Evolutionary conservation across 148 eudicot genomes (phyloP).

Genomic region (Heliosperma pusillum): DNA sequence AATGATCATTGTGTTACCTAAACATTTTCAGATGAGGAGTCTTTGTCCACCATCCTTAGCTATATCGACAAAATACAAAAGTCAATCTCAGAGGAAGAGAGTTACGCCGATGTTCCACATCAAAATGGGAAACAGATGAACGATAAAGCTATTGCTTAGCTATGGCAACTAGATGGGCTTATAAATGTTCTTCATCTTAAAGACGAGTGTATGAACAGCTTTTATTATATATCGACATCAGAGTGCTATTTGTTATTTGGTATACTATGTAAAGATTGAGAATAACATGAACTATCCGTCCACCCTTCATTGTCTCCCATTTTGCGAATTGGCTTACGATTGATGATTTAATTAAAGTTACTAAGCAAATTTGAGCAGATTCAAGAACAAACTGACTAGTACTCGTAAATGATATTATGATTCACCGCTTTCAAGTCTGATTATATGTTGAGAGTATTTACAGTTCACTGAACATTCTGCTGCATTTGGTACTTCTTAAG

Average conservation of each 20-base stretch:
- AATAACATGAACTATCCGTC: neutral
- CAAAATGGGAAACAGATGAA: neutral
- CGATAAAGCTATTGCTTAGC: neutral
- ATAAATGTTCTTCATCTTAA: neutral
- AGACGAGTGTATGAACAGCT: neutral
- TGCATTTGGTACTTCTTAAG: no score
- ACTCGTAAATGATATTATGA: no score
- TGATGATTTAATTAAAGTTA: no score
- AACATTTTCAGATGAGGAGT: conserved; percentile 52
- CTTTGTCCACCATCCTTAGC: conserved; percentile 43
- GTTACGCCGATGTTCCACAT: conserved; percentile 5
- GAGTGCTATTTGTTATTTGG: neutral
- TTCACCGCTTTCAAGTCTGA: no score
- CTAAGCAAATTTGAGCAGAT: no score
- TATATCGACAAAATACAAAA: conserved; percentile 64
- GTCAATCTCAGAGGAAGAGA: conserved; percentile 30
- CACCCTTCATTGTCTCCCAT: no score
- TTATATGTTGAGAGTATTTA: no score
- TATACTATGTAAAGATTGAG: neutral
- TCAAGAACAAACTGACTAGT: no score
- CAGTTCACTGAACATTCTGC: no score
- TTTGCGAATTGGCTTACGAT: no score
- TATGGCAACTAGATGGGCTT: neutral
- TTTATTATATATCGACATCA: no score
- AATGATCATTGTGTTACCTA: neutral